A percentile compares a stretch with the other conserved stretches of the same genome.
These are phyloP conservation scores for Mycena rebaudengoi DNA, from an alignment of 768 basidiomycete genomes.

Conservation along the genomic window DNA sequence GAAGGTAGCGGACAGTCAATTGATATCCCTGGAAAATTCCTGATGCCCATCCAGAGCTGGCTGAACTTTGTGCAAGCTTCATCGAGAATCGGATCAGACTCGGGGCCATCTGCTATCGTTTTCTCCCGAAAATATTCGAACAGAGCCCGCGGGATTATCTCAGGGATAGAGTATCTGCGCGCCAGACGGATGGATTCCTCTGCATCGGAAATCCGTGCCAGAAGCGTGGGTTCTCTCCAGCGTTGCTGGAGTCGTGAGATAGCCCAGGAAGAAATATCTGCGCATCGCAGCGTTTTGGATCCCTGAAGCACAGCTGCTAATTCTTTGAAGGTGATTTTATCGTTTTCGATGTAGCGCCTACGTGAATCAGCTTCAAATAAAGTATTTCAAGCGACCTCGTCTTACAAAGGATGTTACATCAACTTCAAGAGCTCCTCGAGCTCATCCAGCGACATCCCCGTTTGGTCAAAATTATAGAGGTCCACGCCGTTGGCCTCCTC, in stretches of 20 bases:
- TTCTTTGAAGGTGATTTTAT: not conserved
- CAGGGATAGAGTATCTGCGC: no score
- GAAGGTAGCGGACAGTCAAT: no score
- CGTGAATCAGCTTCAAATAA: no score
- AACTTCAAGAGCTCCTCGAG: not conserved
- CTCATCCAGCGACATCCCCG: not conserved
- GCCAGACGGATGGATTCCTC: not conserved
- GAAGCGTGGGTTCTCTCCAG: not conserved
- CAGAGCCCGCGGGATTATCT: no score
- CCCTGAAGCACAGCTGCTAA: not conserved
- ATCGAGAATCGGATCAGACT: no score
- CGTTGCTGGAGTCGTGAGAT: not conserved
- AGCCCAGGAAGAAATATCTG: not conserved
- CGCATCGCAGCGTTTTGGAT: not conserved
- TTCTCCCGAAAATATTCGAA: no score
- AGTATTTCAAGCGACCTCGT: not conserved
- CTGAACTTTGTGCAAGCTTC: no score
- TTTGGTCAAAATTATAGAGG: not conserved
- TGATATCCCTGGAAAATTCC: no score
- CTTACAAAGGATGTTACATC: not conserved
- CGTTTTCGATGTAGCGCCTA: no score
- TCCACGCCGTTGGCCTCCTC: not conserved
- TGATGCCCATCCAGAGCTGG: no score
- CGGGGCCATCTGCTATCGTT: no score
- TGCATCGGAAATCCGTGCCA: not conserved